phyloP scores from a whole-genome alignment of 2,329 filamentous ascomycete genomes.

The Monilinia aucupariae region DNA sequence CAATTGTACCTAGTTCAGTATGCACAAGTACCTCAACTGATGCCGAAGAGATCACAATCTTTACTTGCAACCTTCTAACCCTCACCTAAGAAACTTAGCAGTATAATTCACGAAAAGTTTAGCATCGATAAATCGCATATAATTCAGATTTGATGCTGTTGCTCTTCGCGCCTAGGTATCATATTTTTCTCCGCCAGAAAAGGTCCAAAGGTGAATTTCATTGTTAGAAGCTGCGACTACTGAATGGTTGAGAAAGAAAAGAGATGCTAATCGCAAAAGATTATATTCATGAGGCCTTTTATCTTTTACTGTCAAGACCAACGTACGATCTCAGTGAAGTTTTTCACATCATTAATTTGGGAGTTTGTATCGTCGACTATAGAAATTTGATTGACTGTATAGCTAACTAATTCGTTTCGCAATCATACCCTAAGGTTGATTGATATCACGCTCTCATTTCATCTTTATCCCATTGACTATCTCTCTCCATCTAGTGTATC shows the following conservation, averaged over 20 bases:
- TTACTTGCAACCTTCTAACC: background rate
- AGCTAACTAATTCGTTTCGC: background rate
- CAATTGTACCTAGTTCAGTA: background rate
- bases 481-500: background rate
- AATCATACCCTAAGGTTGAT: background rate
- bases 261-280: background rate
- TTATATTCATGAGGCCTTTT: too few species aligned
- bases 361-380: background rate
- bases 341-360: background rate
- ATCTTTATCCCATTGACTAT: background rate
- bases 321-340: too few species aligned
- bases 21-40: background rate
- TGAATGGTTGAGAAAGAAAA: background rate
- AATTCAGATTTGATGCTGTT: background rate
- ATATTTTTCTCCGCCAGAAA: background rate
- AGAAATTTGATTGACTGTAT: background rate
- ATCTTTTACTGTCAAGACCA: too few species aligned
- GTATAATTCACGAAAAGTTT: background rate
- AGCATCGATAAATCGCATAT: background rate
- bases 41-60: background rate
- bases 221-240: too few species aligned
- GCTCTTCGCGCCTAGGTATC: background rate
- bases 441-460: background rate
- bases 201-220: background rate
- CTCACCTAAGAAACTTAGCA: background rate